Base-by-base conservation (phyloP, 768 basidiomycete genomes). In the Tulasnella sp. region DNA sequence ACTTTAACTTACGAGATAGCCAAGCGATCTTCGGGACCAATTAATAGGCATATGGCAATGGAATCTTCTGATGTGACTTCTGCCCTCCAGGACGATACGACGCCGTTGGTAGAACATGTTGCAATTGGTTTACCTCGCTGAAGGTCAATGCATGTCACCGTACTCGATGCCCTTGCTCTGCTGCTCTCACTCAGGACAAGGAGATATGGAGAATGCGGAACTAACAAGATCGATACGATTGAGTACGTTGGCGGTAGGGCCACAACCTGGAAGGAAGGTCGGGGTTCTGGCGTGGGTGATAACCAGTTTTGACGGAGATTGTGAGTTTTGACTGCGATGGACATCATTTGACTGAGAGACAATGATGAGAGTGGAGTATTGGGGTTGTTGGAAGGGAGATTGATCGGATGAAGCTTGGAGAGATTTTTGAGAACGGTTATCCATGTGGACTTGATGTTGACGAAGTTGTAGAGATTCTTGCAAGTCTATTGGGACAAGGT, bases 1-100 rank as follows among this genome's bases (percentile, higher is more conserved):
- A n/a, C n/a, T 8, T 5, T 4, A 15, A 32, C 45, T 5, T 43
- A 41, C 49, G 40, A 42, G 25, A 51, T 51, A 20, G 49, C 32
- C n/a, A 42, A 19, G 22, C 49, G 49, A 34, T 51, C 49, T 51
- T 51, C 49, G 22, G 49, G 49, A 25, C 49, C 49, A 29, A 51
- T 43, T 22, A 51, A 34, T 16, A 51, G 49, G 16, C 39, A 39
- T 16, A 51, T 51, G 25, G 44, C 35, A 29, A 51, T 34, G 27
- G 39, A 39, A 34, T 34, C 39, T 29, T 40, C 37, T 28, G 49
- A 41, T 10, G 44, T 29, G 27, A 42, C 27, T 34, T 51, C 49
- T n/a, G 49, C 49, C 24, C 49, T 28, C 49, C 49, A 51, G 25
- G 37, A 41, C 31, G 40, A 42, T 22, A 51, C 49, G 15, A 51